A percentile compares a stretch with the other conserved stretches of the same genome.
phyloP scores from a whole-genome alignment of 495 filamentous ascomycete genomes.

The Daldinia vernicosa region DNA sequence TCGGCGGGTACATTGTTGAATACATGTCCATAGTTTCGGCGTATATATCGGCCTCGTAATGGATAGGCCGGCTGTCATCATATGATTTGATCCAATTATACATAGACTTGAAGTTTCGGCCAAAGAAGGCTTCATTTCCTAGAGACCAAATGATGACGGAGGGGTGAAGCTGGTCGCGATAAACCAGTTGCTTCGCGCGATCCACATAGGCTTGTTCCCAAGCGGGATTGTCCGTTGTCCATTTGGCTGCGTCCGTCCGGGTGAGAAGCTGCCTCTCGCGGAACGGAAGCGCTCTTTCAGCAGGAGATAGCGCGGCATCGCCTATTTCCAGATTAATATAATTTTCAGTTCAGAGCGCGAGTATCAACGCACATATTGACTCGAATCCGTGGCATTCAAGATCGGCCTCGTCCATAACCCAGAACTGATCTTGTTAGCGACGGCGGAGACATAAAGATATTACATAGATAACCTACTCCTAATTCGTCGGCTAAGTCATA shows the following conservation, averaged over 20 bases:
- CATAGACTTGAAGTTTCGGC: slow-evolving; percentile 70
- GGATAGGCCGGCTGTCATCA: slow-evolving; percentile 67
- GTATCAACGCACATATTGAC: slow-evolving; percentile 37
- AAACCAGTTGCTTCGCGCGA: slow-evolving; percentile 68
- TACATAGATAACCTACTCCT: slow-evolving; percentile 48
- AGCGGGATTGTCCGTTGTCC: slow-evolving; percentile 67
- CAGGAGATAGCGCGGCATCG: slow-evolving; percentile 42
- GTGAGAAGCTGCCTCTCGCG: slow-evolving; percentile 61
- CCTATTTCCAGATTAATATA: slow-evolving; percentile 26
- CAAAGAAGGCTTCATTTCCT: slow-evolving; percentile 75
- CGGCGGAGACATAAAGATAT: not conserved
- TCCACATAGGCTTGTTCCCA: slow-evolving; percentile 74
- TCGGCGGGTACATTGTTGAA: slow-evolving; percentile 70
- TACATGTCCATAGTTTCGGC: slow-evolving; percentile 71
- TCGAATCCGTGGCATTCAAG: slow-evolving; percentile 77
- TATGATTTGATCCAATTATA: slow-evolving; percentile 64
- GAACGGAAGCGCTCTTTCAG: slow-evolving; percentile 41
- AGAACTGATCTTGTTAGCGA: slow-evolving; percentile 51
- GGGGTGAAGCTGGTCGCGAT: slow-evolving; percentile 72
- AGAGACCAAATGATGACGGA: slow-evolving; percentile 75
- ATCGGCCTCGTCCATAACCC: slow-evolving; percentile 76
- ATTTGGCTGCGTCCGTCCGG: slow-evolving; percentile 61
- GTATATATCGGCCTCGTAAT: slow-evolving; percentile 71
- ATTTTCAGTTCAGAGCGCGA: not conserved
- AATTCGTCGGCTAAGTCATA: slow-evolving; percentile 73